These are phyloP conservation scores for Sicyos baderoa DNA, from an alignment of 306 rosid genomes.

Conservation along the genomic window DNA sequence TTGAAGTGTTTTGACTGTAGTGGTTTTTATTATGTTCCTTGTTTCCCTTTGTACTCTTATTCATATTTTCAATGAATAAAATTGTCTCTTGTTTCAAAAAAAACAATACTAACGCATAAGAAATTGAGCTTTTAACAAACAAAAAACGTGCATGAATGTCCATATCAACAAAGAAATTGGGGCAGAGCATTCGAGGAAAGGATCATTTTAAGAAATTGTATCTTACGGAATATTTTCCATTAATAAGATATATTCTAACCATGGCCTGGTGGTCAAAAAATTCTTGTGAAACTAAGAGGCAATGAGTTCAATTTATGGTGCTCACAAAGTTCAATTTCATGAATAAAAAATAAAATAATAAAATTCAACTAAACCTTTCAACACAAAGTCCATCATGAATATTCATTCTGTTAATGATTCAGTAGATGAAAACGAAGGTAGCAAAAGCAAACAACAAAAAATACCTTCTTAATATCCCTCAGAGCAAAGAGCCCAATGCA, in stretches of 20 bases:
- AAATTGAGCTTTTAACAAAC: background rate
- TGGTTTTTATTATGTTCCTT: no score
- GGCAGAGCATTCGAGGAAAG: background rate
- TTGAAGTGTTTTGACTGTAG: no score
- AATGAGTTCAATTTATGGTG: no score
- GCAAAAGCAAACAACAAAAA: constrained; percentile 18
- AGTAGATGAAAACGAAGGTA: background rate
- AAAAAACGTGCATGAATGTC: background rate
- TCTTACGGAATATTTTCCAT: background rate
- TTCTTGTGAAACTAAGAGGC: no score
- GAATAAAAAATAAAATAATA: no score
- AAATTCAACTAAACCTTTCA: background rate
- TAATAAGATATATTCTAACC: no score
- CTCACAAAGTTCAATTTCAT: no score
- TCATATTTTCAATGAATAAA: no score
- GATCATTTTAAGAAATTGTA: background rate
- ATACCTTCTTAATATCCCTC: constrained; percentile 88
- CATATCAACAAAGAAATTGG: background rate
- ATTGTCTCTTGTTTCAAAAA: no score
- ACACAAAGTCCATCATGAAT: background rate
- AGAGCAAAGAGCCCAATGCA: constrained; percentile 92
- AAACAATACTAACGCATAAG: background rate
- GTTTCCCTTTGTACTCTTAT: no score
- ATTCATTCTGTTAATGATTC: constrained; percentile 1
- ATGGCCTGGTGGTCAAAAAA: no score